These are phyloP conservation scores for Plasmodium cynomolgi DNA, from an alignment of 169 alveolate species.

Conservation along the genomic window DNA sequence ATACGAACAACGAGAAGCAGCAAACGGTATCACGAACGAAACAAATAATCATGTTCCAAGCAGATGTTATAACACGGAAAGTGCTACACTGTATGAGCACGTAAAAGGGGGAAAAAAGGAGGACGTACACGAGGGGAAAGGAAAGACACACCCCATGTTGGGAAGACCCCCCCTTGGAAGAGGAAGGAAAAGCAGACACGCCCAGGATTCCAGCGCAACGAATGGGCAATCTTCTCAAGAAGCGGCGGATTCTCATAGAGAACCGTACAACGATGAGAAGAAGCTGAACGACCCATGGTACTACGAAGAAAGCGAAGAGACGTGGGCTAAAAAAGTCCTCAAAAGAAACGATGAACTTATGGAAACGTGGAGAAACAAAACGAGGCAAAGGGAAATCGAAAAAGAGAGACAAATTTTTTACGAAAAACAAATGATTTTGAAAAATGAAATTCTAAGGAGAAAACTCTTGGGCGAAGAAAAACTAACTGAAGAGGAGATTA, in stretches of 20 bases:
- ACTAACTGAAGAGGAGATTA: slow-evolving; percentile 77
- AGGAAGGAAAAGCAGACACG: slow-evolving; percentile 48
- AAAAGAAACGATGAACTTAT: slow-evolving; percentile 80
- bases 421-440: slow-evolving; percentile 73
- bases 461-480: slow-evolving; percentile 63
- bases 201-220: neutral
- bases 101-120: neutral
- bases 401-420: slow-evolving; percentile 70
- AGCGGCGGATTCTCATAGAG: slow-evolving; percentile 12
- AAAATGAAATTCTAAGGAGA: slow-evolving; percentile 54
- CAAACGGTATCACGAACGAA: neutral
- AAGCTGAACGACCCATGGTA: slow-evolving; percentile 41
- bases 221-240: neutral
- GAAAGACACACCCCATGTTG: neutral
- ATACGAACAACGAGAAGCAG: neutral
- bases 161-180: neutral
- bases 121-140: neutral
- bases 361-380: slow-evolving; percentile 80
- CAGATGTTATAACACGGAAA: neutral
- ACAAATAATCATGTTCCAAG: neutral
- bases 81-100: neutral
- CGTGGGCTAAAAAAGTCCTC: slow-evolving; percentile 79
- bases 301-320: slow-evolving; percentile 70
- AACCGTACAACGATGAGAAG: slow-evolving; percentile 38
- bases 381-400: slow-evolving; percentile 66